phyloP scores from a whole-genome alignment of 352 stramenopile genomes.

The Pythium monospermum region DNA sequence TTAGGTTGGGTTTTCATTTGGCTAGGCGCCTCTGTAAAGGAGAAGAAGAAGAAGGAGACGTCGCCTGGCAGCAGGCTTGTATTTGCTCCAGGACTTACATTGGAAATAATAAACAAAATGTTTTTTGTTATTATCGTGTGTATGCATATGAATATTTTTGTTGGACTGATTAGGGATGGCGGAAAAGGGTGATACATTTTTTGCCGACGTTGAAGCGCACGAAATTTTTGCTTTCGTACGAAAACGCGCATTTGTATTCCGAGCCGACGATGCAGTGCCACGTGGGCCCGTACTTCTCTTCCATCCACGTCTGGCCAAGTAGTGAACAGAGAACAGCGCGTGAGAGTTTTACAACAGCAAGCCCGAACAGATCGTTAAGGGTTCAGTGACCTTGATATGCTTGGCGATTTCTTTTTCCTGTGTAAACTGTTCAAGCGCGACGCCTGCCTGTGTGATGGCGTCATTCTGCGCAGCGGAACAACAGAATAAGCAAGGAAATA shows the following conservation, averaged over 20 bases:
- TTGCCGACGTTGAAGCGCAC: slow-evolving; percentile 81
- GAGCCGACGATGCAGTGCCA: slow-evolving; percentile 79
- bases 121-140: too few species aligned
- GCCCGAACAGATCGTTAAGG: neutral
- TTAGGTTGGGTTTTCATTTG: too few species aligned
- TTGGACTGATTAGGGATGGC: slow-evolving; percentile 38
- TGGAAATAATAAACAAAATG: slow-evolving; percentile 9
- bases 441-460: slow-evolving; percentile 50
- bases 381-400: slow-evolving; percentile 43
- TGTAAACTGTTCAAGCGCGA: slow-evolving; percentile 71
- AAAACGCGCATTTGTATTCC: slow-evolving; percentile 70
- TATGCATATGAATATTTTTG: neutral
- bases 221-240: slow-evolving; percentile 84
- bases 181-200: slow-evolving; percentile 82
- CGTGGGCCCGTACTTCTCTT: slow-evolving; percentile 58
- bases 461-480: slow-evolving; percentile 42
- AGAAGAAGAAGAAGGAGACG: too few species aligned
- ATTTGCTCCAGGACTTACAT: too few species aligned
- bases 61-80: too few species aligned
- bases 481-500: too few species aligned
- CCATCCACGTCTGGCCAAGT: slow-evolving; percentile 57
- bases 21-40: too few species aligned
- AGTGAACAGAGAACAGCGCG: too few species aligned
- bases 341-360: neutral
- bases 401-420: slow-evolving; percentile 80